Percentiles rank a stretch among this genome's conserved stretches.
Conservation (phyloP, 1,284 basidiomycete genomes). For the Amylostereum chailletii region DNA sequence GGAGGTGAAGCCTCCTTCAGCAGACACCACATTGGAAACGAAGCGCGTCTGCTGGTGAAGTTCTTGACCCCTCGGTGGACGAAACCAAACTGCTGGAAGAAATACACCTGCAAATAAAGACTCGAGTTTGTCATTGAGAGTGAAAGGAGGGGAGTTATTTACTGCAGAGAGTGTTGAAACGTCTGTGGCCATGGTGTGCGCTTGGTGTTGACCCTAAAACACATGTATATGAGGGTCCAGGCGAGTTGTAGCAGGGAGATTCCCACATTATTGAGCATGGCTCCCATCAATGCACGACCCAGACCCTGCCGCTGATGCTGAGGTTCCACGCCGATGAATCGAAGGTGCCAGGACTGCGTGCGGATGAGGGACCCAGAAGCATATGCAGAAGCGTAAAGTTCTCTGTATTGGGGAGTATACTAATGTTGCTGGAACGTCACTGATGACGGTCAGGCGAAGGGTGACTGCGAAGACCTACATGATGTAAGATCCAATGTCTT, state of each 20-base stretch:
- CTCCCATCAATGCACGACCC: neutral
- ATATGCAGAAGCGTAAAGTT: conserved; percentile 1
- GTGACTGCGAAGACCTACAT: neutral
- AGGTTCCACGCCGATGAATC: conserved; percentile 1
- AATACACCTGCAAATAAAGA: neutral
- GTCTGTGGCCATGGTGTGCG: neutral
- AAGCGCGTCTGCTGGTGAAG: neutral
- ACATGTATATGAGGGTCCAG: neutral
- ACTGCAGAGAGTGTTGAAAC: neutral
- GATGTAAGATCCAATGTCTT: conserved; percentile 1
- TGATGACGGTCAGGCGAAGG: neutral
- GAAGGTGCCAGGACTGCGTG: conserved; percentile 2
- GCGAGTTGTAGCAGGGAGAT: neutral
- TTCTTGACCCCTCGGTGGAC: conserved; percentile 3
- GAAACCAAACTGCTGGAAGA: conserved; percentile 1
- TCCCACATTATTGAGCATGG: neutral
- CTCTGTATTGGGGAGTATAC: conserved; percentile 1
- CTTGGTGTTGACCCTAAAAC: neutral
- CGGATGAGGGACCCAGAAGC: neutral
- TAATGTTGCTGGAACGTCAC: neutral
- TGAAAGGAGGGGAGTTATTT: neutral
- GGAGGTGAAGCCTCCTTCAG: neutral
- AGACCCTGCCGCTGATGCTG: conserved; percentile 1
- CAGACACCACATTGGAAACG: conserved; percentile 3
- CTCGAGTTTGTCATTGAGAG: neutral